Percentiles rank a stretch among this genome's conserved stretches.
Evolutionary conservation across 768 basidiomycete genomes (phyloP).

Genomic region (Suillus variegatus): DNA sequence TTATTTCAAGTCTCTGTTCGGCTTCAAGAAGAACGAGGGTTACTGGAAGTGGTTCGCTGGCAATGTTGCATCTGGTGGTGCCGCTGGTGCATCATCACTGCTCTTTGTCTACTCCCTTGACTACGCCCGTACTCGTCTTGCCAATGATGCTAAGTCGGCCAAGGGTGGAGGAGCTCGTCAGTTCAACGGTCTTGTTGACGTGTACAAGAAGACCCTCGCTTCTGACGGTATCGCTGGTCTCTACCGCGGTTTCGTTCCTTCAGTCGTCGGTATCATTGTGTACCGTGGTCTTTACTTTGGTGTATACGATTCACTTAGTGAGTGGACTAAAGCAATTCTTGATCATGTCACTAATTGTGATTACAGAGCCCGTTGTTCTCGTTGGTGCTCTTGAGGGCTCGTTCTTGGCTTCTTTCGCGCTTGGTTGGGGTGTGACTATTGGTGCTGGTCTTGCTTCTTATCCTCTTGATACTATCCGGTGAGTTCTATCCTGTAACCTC

Average conservation of each 20-base stretch:
- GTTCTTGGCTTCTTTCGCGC: conserved; percentile 94
- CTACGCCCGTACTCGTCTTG: conserved; percentile 99
- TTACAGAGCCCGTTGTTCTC: conserved; percentile 91
- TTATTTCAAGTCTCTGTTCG: conserved; percentile 98
- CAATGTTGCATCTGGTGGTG: conserved; percentile 98
- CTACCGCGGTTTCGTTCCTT: conserved; percentile 99
- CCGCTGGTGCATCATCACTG: conserved; percentile 96
- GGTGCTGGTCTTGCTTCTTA: conserved; percentile 99
- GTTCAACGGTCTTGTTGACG: conserved; percentile 98
- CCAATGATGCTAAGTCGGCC: conserved; percentile 95
- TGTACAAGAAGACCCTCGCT: conserved; percentile 96
- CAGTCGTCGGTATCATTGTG: conserved; percentile 98
- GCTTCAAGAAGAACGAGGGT: conserved; percentile 96
- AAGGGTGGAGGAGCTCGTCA: conserved; percentile 93
- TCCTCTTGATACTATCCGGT: conserved; percentile 91
- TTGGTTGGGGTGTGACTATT: conserved; percentile 99
- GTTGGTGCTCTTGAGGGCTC: conserved; percentile 94
- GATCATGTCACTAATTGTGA: conserved; percentile 26
- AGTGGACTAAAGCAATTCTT: conserved; percentile 32
- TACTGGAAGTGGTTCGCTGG: conserved; percentile 99
- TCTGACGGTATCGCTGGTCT: conserved; percentile 98
- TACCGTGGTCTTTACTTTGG: conserved; percentile 99
- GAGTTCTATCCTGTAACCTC: conserved; percentile 1
- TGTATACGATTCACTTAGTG: conserved; percentile 93
- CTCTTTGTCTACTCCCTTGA: conserved; percentile 99